These are phyloP conservation scores for Taxillus chinensis DNA, from an alignment of 164 flowering plant species.

Conservation along the genomic window DNA sequence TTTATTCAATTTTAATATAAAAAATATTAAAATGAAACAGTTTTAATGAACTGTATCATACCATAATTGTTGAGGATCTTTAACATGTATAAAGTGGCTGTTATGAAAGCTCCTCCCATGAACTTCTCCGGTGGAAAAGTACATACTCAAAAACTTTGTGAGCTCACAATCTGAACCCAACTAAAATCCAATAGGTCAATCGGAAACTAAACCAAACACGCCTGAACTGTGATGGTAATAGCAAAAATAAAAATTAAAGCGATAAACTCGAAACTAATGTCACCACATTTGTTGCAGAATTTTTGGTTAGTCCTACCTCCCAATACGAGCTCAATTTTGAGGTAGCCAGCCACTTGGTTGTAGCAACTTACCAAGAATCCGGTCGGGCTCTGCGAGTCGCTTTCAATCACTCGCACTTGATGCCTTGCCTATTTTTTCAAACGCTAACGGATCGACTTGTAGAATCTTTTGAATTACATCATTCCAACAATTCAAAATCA, in stretches of 20 bases:
- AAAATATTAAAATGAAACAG: no score
- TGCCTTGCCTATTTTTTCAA: constrained; percentile 61
- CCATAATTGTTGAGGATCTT: no score
- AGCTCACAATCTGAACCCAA: constrained; percentile 71
- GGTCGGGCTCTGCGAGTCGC: constrained; percentile 86
- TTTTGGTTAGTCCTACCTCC: constrained; percentile 39
- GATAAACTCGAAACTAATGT: neutral
- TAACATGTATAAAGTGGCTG: constrained; percentile 93
- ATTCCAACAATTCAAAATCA: no score
- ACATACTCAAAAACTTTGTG: constrained; percentile 87
- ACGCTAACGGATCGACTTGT: neutral
- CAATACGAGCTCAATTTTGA: constrained; percentile 77
- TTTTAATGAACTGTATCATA: no score
- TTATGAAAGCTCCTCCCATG: constrained; percentile 90
- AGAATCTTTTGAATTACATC: neutral
- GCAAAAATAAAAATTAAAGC: no score
- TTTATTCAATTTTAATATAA: no score
- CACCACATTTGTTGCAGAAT: neutral
- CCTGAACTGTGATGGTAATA: no score
- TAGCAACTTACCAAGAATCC: constrained; percentile 89
- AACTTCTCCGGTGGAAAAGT: constrained; percentile 79
- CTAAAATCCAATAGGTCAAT: neutral
- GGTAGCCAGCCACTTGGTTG: constrained; percentile 98
- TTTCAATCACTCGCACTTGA: constrained; percentile 72
- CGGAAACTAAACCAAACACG: no score